Conservation (phyloP, 75 land plant species). For the Sequoiadendron giganteum region DNA sequence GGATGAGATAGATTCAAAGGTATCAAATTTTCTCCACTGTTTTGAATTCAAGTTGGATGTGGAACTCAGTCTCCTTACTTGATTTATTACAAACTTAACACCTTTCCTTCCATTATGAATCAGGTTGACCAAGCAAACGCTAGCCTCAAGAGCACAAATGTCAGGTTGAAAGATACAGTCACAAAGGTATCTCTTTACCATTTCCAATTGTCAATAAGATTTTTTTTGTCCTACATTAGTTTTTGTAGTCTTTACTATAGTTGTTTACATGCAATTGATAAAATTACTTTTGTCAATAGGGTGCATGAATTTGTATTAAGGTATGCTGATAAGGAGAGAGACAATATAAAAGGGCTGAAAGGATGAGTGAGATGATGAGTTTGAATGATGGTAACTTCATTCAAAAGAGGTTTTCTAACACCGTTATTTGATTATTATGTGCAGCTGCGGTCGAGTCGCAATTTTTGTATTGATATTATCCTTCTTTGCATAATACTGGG, state of each 20-base stretch:
- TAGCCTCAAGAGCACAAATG: slow-evolving; percentile 88
- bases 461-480: slow-evolving; percentile 83
- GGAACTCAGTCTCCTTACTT: not conserved
- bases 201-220: not conserved
- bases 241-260: not conserved
- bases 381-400: not conserved
- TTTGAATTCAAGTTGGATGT: not conserved
- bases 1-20: slow-evolving; percentile 92
- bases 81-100: not conserved
- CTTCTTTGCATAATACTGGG: slow-evolving; percentile 75
- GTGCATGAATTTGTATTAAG: not conserved
- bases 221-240: not conserved
- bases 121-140: slow-evolving; percentile 79
- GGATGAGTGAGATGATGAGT: not conserved
- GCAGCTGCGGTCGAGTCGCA: slow-evolving; percentile 87
- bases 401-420: not conserved
- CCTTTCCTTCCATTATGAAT: not conserved
- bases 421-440: slow-evolving; percentile 10
- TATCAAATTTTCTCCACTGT: slow-evolving; percentile 10
- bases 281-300: not conserved
- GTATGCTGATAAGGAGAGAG: not conserved
- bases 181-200: slow-evolving; percentile 42
- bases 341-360: not conserved
- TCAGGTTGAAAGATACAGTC: slow-evolving; percentile 83
- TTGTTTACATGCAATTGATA: not conserved